These are phyloP conservation scores for Spiromastix sp. DNA, from an alignment of 2,329 filamentous ascomycete species.

Conservation along the genomic window DNA sequence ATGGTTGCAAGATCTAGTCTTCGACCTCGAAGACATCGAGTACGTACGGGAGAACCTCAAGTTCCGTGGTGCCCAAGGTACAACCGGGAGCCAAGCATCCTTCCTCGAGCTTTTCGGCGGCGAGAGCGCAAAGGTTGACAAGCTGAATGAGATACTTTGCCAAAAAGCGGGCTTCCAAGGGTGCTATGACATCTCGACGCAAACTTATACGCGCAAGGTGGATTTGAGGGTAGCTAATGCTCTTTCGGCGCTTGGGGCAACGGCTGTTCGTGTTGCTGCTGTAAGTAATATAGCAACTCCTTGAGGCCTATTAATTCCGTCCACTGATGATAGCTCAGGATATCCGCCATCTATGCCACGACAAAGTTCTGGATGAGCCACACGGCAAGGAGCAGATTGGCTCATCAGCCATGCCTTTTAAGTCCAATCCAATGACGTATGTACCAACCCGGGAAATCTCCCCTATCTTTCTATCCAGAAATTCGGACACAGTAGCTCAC, in stretches of 20 bases:
- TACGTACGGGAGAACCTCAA: constrained; percentile 55
- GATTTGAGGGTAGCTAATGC: constrained; percentile 73
- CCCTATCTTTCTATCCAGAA: no score
- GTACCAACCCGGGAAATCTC: no score
- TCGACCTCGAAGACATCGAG: constrained; percentile 67
- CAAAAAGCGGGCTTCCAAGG: constrained; percentile 55
- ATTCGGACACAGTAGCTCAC: no score
- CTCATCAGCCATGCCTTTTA: constrained; percentile 56
- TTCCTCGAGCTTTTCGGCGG: constrained; percentile 61
- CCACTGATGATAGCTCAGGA: constrained; percentile 66
- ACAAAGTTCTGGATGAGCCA: constrained; percentile 80
- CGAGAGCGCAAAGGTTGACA: constrained; percentile 50
- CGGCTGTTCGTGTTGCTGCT: constrained; percentile 34
- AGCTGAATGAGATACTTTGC: constrained; percentile 53
- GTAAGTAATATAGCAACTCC: neutral
- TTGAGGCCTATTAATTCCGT: no score
- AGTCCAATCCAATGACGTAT: constrained; percentile 43
- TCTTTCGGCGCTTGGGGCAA: constrained; percentile 68
- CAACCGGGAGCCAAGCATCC: constrained; percentile 68
- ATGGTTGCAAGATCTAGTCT: constrained; percentile 65
- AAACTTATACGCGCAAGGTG: constrained; percentile 72
- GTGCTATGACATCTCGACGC: constrained; percentile 56
- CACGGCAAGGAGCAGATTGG: constrained; percentile 74
- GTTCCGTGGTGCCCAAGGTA: constrained; percentile 63
- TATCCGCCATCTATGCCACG: constrained; percentile 60